Evolutionary conservation across 2,329 filamentous ascomycete genomes (phyloP).

Genomic region (Amphichorda felina): DNA sequence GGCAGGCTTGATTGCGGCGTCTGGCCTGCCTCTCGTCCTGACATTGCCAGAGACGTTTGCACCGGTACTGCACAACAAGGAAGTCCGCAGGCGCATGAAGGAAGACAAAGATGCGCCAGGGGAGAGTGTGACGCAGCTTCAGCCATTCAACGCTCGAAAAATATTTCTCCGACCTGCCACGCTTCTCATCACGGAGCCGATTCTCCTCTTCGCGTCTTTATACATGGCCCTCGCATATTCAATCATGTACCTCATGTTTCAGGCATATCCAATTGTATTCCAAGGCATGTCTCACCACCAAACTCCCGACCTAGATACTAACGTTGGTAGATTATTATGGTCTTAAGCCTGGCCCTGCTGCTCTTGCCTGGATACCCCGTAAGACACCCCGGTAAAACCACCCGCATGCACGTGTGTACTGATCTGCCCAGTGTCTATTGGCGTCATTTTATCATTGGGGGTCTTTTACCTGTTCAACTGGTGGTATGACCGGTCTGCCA

Average conservation of each 20-base stretch:
- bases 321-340: constrained; percentile 18
- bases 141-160: constrained; percentile 24
- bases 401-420: not conserved
- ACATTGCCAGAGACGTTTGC: constrained; percentile 33
- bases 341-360: constrained; percentile 31
- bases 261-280: constrained; percentile 37
- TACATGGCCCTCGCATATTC: constrained; percentile 40
- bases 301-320: not conserved
- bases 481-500: constrained; percentile 13
- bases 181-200: constrained; percentile 35
- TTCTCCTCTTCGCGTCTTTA: constrained; percentile 31
- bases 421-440: constrained; percentile 10
- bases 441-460: constrained; percentile 10
- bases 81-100: constrained; percentile 32
- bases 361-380: constrained; percentile 35
- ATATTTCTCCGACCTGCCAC: constrained; percentile 36
- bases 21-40: constrained; percentile 19
- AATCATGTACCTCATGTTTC: constrained; percentile 39
- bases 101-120: constrained; percentile 13
- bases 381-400: constrained; percentile 16
- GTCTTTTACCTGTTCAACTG: constrained; percentile 14
- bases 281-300: constrained; percentile 10
- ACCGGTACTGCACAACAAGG: constrained; percentile 36
- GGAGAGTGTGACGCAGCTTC: constrained; percentile 23
- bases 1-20: constrained; percentile 15